Evolutionary conservation across 768 basidiomycete genomes (phyloP).

Genomic region (Tulasnella sp.): DNA sequence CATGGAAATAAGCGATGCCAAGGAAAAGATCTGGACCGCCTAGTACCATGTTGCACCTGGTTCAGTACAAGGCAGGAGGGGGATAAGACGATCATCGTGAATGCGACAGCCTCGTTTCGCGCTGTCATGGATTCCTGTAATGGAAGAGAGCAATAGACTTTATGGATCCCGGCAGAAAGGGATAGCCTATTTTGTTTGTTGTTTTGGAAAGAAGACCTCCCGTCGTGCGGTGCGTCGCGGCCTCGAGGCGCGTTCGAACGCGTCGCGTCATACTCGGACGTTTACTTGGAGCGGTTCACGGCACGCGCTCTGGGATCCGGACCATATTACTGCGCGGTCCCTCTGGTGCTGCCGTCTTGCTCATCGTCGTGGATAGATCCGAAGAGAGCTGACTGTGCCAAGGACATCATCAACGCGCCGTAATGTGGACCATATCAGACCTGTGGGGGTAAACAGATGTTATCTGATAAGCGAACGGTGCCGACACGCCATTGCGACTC

Average conservation of each 20-base stretch:
- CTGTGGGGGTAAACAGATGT: background rate
- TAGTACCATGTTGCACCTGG: background rate
- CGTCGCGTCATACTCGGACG: background rate
- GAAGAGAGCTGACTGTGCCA: background rate
- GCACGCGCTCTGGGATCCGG: background rate
- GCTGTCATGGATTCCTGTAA: background rate
- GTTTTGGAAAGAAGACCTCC: background rate
- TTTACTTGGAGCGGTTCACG: background rate
- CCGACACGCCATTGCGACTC: background rate
- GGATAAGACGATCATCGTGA: background rate
- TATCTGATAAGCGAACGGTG: slow-evolving; percentile 7
- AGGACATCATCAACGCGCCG: background rate
- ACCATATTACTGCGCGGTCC: background rate
- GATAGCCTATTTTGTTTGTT: background rate
- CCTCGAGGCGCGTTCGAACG: background rate
- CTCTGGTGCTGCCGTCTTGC: background rate
- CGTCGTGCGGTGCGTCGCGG: background rate
- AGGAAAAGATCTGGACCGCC: background rate
- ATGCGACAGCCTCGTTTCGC: background rate
- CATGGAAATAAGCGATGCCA: background rate
- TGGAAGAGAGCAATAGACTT: background rate
- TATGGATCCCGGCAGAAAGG: background rate
- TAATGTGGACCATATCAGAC: background rate
- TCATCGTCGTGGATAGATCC: background rate
- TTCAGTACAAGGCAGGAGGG: background rate